Percentiles rank a stretch among this genome's conserved stretches.
These are phyloP conservation scores for Musa schizocarpa DNA, from an alignment of 176 grass and related monocot genomes.

Conservation along the genomic window DNA sequence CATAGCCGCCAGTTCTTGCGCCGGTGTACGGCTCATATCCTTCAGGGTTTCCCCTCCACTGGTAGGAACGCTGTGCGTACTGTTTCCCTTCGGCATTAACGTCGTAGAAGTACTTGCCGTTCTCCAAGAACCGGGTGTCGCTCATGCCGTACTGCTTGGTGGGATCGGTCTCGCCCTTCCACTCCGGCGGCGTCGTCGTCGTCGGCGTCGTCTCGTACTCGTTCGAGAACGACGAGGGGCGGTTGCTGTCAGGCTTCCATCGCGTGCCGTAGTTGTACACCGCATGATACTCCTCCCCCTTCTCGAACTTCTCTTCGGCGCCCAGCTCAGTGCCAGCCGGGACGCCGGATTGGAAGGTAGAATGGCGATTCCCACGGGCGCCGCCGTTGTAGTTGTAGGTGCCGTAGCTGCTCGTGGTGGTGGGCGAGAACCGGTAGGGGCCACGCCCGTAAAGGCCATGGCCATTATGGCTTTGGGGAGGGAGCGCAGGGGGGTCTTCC, in stretches of 20 bases:
- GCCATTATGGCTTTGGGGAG: constrained; percentile 18
- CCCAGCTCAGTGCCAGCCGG: background rate
- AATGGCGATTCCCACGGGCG: background rate
- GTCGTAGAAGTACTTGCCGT: constrained; percentile 40
- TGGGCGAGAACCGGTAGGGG: constrained; percentile 16
- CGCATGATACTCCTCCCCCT: too few species aligned
- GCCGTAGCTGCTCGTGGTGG: background rate
- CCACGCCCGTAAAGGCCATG: constrained; percentile 33
- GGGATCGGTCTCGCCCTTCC: constrained; percentile 9
- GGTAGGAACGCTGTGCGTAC: background rate
- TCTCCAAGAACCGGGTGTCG: constrained; percentile 29
- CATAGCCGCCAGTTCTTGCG: too few species aligned
- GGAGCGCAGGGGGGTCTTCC: background rate
- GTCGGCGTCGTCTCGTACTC: background rate
- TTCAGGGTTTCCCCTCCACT: background rate
- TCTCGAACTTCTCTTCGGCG: background rate
- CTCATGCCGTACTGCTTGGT: constrained; percentile 30
- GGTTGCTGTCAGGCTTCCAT: constrained; percentile 1
- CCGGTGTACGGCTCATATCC: background rate
- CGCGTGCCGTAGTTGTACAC: constrained; percentile 7
- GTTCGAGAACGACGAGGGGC: constrained; percentile 3
- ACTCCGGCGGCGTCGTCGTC: background rate
- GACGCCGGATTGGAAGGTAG: background rate
- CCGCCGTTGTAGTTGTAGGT: background rate
- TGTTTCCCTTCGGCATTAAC: constrained; percentile 17